phyloP scores from a whole-genome alignment of 2,329 filamentous ascomycete genomes.

The Xylariaceae sp. region DNA sequence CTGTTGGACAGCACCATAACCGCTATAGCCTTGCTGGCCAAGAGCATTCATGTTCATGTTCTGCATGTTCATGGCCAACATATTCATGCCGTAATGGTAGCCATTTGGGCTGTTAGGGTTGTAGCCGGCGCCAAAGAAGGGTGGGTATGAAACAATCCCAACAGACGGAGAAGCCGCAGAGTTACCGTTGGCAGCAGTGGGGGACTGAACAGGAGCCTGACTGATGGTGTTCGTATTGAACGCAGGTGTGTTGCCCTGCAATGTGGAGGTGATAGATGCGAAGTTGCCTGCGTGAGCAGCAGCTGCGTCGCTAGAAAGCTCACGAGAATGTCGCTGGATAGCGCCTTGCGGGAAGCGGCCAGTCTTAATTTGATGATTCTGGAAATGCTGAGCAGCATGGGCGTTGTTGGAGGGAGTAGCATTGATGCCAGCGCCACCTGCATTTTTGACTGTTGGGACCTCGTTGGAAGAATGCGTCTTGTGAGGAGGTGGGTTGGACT shows the following conservation, averaged over 20 bases:
- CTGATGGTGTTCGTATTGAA: conserved; percentile 63
- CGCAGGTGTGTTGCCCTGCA: conserved; percentile 75
- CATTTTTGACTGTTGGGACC: conserved; percentile 76
- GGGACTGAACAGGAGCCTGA: conserved; percentile 25
- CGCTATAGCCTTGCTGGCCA: conserved; percentile 52
- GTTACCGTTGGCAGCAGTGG: conserved; percentile 15
- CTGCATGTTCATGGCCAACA: conserved; percentile 66
- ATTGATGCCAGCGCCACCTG: conserved; percentile 31
- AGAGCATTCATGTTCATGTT: conserved; percentile 59
- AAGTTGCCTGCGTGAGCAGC: conserved; percentile 37
- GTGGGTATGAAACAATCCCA: conserved; percentile 16
- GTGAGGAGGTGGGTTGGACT: conserved; percentile 68
- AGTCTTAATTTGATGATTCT: conserved; percentile 77
- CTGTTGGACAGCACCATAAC: conserved; percentile 50
- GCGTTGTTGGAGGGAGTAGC: conserved; percentile 46
- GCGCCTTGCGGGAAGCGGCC: conserved; percentile 71
- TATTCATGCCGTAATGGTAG: conserved; percentile 40
- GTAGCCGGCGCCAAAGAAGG: conserved; percentile 28
- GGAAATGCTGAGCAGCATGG: conserved; percentile 60
- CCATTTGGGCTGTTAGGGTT: conserved; percentile 25
- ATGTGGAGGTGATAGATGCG: conserved; percentile 62
- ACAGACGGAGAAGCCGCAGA: conserved; percentile 6
- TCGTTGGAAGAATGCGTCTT: conserved; percentile 90
- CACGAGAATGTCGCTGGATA: conserved; percentile 67
- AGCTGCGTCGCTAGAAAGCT: conserved; percentile 54